Conservation (phyloP, 192 early-diverging fungal species). For the Helicostylum pulchrum region DNA sequence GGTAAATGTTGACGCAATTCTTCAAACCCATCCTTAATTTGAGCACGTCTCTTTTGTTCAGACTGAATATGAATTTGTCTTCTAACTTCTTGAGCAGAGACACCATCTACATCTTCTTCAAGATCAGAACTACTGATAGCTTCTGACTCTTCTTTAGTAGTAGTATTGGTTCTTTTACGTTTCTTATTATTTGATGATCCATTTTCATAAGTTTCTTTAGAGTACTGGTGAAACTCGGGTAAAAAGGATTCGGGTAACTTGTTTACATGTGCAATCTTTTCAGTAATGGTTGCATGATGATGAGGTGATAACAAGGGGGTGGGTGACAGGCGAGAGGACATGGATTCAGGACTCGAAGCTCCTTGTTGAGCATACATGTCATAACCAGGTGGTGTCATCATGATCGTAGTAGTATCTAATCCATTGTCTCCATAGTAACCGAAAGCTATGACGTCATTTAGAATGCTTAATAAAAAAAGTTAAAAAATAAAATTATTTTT, state of each 20-base stretch:
- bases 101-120: conserved; percentile 25
- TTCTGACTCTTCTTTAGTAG: conserved; percentile 13
- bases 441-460: conserved; percentile 19
- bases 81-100: conserved; percentile 37
- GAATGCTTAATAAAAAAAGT: too few relatives aligned
- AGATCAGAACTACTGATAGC: conserved; percentile 11
- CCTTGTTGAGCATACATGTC: conserved; percentile 16
- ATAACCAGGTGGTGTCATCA: conserved; percentile 5
- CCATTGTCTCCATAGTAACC: conserved; percentile 24
- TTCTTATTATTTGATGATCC: conserved; percentile 24
- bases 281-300: conserved; percentile 20
- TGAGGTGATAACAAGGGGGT: conserved; percentile 16
- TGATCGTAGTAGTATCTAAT: background rate
- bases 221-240: conserved; percentile 39
- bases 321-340: conserved; percentile 26
- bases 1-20: conserved; percentile 44
- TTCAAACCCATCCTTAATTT: conserved; percentile 48
- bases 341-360: conserved; percentile 24
- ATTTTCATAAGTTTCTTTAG: conserved; percentile 39
- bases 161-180: conserved; percentile 17
- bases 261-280: conserved; percentile 39
- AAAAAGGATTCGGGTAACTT: conserved; percentile 34
- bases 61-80: conserved; percentile 47
- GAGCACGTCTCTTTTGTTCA: conserved; percentile 44
- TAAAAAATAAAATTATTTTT: background rate